Percentiles rank a stretch among this genome's conserved stretches.
phyloP scores from a whole-genome alignment of 345 rosid species.

The Moringa oleifera region DNA sequence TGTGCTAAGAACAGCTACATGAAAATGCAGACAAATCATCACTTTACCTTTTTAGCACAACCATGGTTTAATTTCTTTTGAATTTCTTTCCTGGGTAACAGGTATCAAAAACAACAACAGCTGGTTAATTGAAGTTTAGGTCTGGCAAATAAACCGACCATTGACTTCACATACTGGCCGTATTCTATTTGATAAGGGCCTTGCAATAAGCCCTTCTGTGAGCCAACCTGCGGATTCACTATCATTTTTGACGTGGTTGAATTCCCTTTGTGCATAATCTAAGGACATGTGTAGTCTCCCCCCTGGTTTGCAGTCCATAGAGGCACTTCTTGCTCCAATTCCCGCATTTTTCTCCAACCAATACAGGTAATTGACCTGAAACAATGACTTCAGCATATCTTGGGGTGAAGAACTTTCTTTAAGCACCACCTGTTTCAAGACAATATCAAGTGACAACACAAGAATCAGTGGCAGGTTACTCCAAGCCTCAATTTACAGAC shows the following conservation, averaged over 20 bases:
- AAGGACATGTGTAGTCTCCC: conserved; percentile 78
- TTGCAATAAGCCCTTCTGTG: conserved; percentile 78
- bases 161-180: conserved; percentile 21
- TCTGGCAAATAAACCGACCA: no score
- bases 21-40: no score
- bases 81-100: no score
- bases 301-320: conserved; percentile 60
- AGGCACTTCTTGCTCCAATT: conserved; percentile 46
- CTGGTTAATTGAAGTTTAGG: no score
- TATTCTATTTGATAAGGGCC: conserved; percentile 73
- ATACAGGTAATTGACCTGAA: conserved; percentile 87
- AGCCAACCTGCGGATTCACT: conserved; percentile 75
- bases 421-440: conserved; percentile 65
- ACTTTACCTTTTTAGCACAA: no score
- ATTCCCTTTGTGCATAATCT: conserved; percentile 81
- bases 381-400: conserved; percentile 92
- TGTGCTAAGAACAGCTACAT: no score
- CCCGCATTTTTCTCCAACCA: conserved; percentile 98
- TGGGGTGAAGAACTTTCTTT: conserved; percentile 68
- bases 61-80: no score
- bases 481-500: background rate
- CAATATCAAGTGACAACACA: background rate
- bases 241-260: conserved; percentile 68
- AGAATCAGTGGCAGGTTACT: background rate
- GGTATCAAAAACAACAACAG: no score